Base-by-base conservation (phyloP, 345 rosid species). In the Boechera divaricarpa region DNA sequence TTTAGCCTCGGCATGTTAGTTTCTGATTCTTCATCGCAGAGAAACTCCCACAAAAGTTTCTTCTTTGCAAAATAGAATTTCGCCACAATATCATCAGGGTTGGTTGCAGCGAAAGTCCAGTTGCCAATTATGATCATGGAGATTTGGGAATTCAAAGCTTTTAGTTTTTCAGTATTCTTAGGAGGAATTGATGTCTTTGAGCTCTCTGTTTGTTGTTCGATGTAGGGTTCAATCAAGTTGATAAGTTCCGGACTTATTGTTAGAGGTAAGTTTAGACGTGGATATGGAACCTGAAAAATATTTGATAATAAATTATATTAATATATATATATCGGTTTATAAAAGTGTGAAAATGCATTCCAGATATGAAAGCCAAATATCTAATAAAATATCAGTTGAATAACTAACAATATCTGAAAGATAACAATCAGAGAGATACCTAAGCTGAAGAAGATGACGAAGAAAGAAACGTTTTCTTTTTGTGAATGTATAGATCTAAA, bases 41-140 rank as follows among this genome's bases (percentile, higher is more conserved):
- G 75, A 45, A 82, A 29, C 45, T 93, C 92, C 98, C 98, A 91
- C 1, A 91, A 86, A 75, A 91, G 55, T 74, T 73, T 91, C 48
- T 42, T 79, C 60, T 83, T 91, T 1, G 90, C 84, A 73, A 77
- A 91, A 58, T 87, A 87, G 29, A 86, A 79, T 73, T 93, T 93
- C 0, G 85, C 93, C 54, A 82, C 83, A 69, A 91, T 59, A 33
- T 87, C 89, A 11, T 80, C 79, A 5, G 18, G 12, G 52, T 63
- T 36, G 8, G 3, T 10, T 15, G 33, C 7, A 18, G 1, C 3
- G 21, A 0, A 10, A 10, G n/a, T n/a, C 75, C 80, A 76, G 10
- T 42, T 2, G 44, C 80, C 80, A 15, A 76, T 76, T 0, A 9
- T 53, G 41, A 69, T 61, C 57, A 15, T 42, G 7, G 41, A 10